Evolutionary conservation across 768 basidiomycete genomes (phyloP).

Genomic region (Auriculariales sp.): DNA sequence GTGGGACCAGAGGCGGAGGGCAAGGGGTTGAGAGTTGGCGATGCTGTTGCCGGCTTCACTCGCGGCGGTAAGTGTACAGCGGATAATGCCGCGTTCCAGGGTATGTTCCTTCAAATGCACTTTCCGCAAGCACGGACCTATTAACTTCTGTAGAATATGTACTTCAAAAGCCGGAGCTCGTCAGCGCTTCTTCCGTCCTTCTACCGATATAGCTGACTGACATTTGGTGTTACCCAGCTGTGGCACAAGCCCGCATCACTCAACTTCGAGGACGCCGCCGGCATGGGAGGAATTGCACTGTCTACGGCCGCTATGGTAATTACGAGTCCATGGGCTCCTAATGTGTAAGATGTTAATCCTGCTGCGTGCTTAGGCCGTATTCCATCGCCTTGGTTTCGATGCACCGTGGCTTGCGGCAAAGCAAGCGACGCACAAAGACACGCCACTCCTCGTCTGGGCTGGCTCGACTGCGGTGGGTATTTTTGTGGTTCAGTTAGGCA

Average conservation of each 20-base stretch:
- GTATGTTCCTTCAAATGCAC: too few species aligned
- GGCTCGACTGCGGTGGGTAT: too few species aligned
- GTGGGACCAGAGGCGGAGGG: constrained; percentile 7
- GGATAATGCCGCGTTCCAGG: constrained; percentile 11
- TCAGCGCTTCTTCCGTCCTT: too few species aligned
- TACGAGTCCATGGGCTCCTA: not conserved
- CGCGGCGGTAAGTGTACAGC: constrained; percentile 6
- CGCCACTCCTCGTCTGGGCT: too few species aligned
- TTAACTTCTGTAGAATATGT: constrained; percentile 10
- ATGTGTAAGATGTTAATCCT: not conserved
- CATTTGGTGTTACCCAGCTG: too few species aligned
- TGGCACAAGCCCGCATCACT: constrained; percentile 9
- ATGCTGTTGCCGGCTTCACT: constrained; percentile 10
- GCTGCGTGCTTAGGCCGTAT: constrained; percentile 3
- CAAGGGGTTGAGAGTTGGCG: constrained; percentile 10
- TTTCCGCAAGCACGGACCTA: too few species aligned
- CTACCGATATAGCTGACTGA: too few species aligned
- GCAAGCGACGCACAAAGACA: too few species aligned
- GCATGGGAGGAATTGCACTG: constrained; percentile 10
- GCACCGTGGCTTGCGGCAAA: too few species aligned
- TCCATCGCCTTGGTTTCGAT: constrained; percentile 7
- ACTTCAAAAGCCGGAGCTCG: constrained; percentile 5
- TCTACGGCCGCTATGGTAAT: constrained; percentile 8
- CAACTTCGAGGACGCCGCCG: constrained; percentile 10
- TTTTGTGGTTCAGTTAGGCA: constrained; percentile 18